A percentile compares a stretch with the other conserved stretches of the same genome.
Evolutionary conservation across 768 basidiomycete species (phyloP).

Genomic region (Chalciporus piperatus): DNA sequence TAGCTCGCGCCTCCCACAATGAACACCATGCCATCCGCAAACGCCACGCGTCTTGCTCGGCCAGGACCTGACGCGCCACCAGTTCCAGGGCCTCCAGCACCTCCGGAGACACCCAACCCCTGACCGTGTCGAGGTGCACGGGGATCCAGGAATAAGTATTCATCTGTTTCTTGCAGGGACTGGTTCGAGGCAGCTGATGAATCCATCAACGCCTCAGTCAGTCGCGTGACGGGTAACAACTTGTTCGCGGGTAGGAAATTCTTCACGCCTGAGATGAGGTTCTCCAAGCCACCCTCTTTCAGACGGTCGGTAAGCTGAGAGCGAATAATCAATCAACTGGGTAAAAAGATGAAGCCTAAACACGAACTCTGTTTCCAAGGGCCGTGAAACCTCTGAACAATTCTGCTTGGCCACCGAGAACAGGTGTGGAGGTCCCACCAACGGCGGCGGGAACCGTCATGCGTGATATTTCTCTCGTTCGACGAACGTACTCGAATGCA

Average conservation of each 20-base stretch:
- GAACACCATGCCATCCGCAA: slow-evolving; percentile 87
- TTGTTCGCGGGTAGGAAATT: slow-evolving; percentile 97
- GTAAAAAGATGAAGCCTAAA: background rate
- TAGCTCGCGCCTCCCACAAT: slow-evolving; percentile 96
- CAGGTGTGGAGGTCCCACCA: slow-evolving; percentile 63
- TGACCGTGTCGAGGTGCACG: slow-evolving; percentile 62
- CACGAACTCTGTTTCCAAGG: slow-evolving; percentile 78
- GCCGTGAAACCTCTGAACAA: slow-evolving; percentile 93
- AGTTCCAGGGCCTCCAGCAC: slow-evolving; percentile 42
- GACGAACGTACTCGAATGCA: slow-evolving; percentile 91
- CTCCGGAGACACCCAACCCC: slow-evolving; percentile 47
- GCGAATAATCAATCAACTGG: background rate
- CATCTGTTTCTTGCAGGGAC: slow-evolving; percentile 94
- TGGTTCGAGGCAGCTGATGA: slow-evolving; percentile 91
- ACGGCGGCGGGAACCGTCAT: slow-evolving; percentile 77
- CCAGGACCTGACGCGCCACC: slow-evolving; percentile 32
- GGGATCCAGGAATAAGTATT: slow-evolving; percentile 92
- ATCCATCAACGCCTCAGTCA: slow-evolving; percentile 97
- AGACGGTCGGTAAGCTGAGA: slow-evolving; percentile 84
- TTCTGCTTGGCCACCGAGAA: slow-evolving; percentile 73
- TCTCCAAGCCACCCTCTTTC: slow-evolving; percentile 95
- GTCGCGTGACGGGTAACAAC: slow-evolving; percentile 85
- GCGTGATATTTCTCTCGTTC: slow-evolving; percentile 84
- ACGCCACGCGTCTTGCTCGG: slow-evolving; percentile 66
- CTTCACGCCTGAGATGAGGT: slow-evolving; percentile 95